Evolutionary conservation across 192 early-diverging fungal species (phyloP).

Genomic region (Backusella tarrabulga): DNA sequence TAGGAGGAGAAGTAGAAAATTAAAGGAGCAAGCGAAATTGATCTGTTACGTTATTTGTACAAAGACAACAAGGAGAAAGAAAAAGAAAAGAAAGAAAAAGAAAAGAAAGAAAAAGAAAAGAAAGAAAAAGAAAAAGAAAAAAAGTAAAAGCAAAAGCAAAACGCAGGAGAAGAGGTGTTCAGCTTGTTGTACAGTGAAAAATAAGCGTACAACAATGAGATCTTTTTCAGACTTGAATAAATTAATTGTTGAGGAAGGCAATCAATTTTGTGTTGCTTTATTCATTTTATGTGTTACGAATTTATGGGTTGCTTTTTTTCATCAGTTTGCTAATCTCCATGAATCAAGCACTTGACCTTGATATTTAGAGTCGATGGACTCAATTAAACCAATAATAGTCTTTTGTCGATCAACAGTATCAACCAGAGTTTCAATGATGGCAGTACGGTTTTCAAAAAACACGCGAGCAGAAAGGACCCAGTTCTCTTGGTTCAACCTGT

Average conservation of each 20-base stretch:
- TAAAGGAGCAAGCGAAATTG: neutral
- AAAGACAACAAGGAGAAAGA: neutral
- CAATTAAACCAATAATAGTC: neutral
- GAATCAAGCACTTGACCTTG: constrained; percentile 11
- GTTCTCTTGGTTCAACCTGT: constrained; percentile 19
- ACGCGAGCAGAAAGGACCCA: constrained; percentile 36
- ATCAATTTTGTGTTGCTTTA: constrained; percentile 13
- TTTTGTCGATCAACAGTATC: neutral
- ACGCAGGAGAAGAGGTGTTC: neutral
- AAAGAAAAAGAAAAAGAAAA: neutral
- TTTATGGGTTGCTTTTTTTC: neutral
- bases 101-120: neutral
- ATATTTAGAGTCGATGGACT: constrained; percentile 15
- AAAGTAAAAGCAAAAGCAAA: neutral
- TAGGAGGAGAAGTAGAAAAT: neutral
- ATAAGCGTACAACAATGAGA: neutral
- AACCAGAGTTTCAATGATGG: constrained; percentile 15
- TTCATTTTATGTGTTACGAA: neutral
- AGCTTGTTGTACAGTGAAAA: neutral
- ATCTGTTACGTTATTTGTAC: neutral
- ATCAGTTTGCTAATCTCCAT: neutral
- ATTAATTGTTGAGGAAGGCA: neutral
- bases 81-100: neutral
- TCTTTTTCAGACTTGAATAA: neutral
- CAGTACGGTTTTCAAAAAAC: constrained; percentile 38